Base-by-base conservation (phyloP, 1,284 basidiomycete species). In the Veloporphyrellus conicus region DNA sequence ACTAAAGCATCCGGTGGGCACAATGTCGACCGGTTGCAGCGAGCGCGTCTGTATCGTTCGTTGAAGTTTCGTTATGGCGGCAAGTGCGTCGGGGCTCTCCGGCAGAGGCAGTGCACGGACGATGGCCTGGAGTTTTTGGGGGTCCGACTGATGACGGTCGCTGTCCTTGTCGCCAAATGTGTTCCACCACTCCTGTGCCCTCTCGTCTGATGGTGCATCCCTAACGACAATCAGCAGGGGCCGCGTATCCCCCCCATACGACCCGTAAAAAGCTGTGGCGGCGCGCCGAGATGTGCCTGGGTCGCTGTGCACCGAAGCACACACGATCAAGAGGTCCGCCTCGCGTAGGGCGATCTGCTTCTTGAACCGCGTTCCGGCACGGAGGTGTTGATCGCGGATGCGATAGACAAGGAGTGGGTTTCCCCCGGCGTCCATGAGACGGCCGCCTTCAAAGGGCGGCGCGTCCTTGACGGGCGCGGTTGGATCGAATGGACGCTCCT, bases 171-270 rank as follows among this genome's bases (percentile, higher is more conserved):
- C 42, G 11, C 48, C 45, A 6, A 43, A 33, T 27, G 38, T 9
- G 18, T 43, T 43, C 60, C 60, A 62, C 60, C 61, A 63, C 28
- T 45, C 50, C 22, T 23, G 4, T 7, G 63, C 60, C 6, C 15
- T n/a, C 28, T 51, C 52, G 15, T 62, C 56, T 9, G 60, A 60
- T 16, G 6, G 32, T 3, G 57, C 61, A 16, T 53, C 64, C 45
- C 36, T 48, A 33, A 64, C 61, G 34, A 63, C 44, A 39, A 63
- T 49, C 39, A 67, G 15, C 37, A 63, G 16, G 3, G 61, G 61
- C 1, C 63, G 57, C 18, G 47, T 60, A 10, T 64, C 57, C 35
- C 61, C 61, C 5, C 61, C 57, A 10, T 62, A 63, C 4, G 64
- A 53, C 14, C 23, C 23, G 15, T 47, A 58, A 28, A 63, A 63